Percentiles rank a stretch among this genome's conserved stretches.
These are phyloP conservation scores for Polyporus arcularius DNA, from an alignment of 768 basidiomycete genomes.

Conservation along the genomic window DNA sequence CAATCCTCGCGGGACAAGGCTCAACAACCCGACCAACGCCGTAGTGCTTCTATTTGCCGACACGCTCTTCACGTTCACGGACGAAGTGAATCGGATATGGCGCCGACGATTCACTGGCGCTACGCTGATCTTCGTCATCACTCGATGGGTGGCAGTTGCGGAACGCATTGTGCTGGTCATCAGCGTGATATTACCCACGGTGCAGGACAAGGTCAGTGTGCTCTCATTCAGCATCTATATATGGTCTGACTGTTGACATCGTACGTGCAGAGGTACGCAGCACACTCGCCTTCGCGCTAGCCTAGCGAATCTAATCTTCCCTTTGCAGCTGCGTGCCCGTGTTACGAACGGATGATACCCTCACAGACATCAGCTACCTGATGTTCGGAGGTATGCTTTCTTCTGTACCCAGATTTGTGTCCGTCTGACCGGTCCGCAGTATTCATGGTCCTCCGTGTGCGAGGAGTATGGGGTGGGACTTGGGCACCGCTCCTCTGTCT, in stretches of 20 bases:
- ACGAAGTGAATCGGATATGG: constrained; percentile 22
- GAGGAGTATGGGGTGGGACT: constrained; percentile 17
- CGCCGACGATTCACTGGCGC: constrained; percentile 16
- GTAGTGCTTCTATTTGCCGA: constrained; percentile 17
- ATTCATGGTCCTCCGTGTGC: constrained; percentile 18
- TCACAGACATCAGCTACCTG: constrained; percentile 21
- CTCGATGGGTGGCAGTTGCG: constrained; percentile 16
- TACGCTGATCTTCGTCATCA: constrained; percentile 16
- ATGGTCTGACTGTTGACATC: neutral
- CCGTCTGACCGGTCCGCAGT: constrained; percentile 5
- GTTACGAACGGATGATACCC: constrained; percentile 19
- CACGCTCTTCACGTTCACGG: constrained; percentile 11
- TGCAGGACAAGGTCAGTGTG: constrained; percentile 11
- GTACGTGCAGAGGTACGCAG: constrained; percentile 8
- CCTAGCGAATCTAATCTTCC: neutral
- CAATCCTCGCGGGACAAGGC: neutral
- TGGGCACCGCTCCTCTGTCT: constrained; percentile 14
- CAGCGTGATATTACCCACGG: constrained; percentile 18
- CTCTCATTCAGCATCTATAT: neutral
- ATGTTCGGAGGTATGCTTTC: constrained; percentile 15
- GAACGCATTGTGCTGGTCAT: constrained; percentile 18
- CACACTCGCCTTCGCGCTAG: neutral
- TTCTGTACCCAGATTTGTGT: neutral
- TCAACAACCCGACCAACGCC: neutral
- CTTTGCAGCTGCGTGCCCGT: constrained; percentile 20